A percentile compares a stretch with the other conserved stretches of the same genome.
Conservation (phyloP, 257 asterid genomes). For the Nicotiana knightiana region DNA sequence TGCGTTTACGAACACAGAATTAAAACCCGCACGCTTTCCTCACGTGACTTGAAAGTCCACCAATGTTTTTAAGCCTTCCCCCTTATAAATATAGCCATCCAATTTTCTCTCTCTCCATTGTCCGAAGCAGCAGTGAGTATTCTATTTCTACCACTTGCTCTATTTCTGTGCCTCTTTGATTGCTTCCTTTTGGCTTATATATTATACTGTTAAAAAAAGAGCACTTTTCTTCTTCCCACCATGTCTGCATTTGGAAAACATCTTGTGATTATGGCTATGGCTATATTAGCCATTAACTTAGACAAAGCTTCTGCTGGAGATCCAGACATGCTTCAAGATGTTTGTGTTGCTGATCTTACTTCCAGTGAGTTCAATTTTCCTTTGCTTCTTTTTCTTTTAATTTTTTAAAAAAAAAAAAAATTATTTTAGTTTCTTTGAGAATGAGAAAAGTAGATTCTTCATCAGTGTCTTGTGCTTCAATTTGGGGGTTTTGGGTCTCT, state of each 20-base stretch:
- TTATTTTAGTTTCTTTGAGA: neutral
- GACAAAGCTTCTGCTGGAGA: slow-evolving; percentile 29
- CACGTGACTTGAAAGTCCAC: slow-evolving; percentile 4
- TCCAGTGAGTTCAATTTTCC: slow-evolving; percentile 25
- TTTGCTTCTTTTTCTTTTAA: neutral
- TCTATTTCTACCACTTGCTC: neutral
- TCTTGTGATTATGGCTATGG: neutral
- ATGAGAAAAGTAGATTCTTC: neutral
- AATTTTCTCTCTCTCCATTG: neutral
- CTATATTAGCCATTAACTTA: slow-evolving; percentile 5
- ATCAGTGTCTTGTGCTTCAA: neutral
- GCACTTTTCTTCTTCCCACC: neutral
- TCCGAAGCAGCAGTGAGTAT: neutral
- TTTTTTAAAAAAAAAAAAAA: too few species aligned
- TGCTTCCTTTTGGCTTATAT: neutral
- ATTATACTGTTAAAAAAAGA: neutral
- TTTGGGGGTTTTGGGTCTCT: neutral
- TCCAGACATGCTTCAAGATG: slow-evolving; percentile 58
- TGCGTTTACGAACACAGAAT: neutral
- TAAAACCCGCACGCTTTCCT: neutral
- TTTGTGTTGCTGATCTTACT: slow-evolving; percentile 61
- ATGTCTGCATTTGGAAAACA: slow-evolving; percentile 15
- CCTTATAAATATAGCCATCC: slow-evolving; percentile 18
- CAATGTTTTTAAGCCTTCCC: too few species aligned
- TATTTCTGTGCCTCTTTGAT: neutral